Base-by-base conservation (phyloP, 768 basidiomycete genomes). In the Grammothele lineata region DNA sequence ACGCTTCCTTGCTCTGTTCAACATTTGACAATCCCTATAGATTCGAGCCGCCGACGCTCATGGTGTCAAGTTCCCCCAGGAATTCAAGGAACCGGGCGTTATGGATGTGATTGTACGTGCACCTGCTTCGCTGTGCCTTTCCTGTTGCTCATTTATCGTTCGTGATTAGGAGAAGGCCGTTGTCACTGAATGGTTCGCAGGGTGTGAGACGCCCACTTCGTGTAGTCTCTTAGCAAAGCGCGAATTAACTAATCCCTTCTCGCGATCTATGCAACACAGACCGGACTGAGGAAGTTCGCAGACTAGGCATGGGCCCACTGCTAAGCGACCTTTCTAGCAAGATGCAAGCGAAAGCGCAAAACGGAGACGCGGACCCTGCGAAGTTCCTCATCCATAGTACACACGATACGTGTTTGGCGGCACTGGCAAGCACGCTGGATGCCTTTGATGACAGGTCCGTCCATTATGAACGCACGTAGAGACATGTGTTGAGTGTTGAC, bases 161-260 rank as follows among this genome's bases (percentile, higher is more conserved):
- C 27, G 14, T 30, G 8, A 7, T 3, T 40, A 87, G 83, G 85
- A 92, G 66, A 70, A 71, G 44, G 87, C 86, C 17, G 81, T 87
- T 3, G 77, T 85, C 21, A 75, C 74, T 39, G 88, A 92, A 62
- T 91, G 88, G 87, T 92, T 85, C 61, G 72, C 77, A 75, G 74
- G 75, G 64, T 76, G 74, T 76, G 61, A 63, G 59, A 57, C 43
- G 43, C 57, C 38, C 53, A 19, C 30, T 41, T 27, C 4, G 2
- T 39, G 27, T 30, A 7, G 18, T 22, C 2, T 5, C 15, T 27
- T 5, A 3, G 5, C 22, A 17, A 18, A 40, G 23, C 39, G 37
- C 10, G 25, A 33, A 15, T 14, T 44, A 40, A 22, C 23, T 40
- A n/a, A 27, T 26, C 14, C 25, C 7, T 49, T n/a, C 10, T 22